A percentile compares a stretch with the other conserved stretches of the same genome.
These are phyloP conservation scores for Pinus taeda DNA, from an alignment of 75 land plant species.

Conservation along the genomic window DNA sequence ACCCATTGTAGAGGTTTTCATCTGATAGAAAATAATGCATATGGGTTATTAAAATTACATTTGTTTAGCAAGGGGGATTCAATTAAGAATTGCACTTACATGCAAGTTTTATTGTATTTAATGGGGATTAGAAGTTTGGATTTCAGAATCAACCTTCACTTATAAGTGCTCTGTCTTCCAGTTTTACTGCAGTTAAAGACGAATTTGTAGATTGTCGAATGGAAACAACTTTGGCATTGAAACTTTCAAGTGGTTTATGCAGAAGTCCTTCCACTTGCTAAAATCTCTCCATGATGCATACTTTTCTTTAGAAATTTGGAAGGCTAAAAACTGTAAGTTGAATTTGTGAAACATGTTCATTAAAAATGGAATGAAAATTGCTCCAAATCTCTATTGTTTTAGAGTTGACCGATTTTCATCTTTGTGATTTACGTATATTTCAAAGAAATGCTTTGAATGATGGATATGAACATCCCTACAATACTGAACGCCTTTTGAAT, in stretches of 20 bases:
- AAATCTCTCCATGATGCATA: background rate
- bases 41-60: too few relatives aligned
- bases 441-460: conserved; percentile 58
- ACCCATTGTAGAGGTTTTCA: too few relatives aligned
- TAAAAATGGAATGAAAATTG: background rate
- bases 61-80: too few relatives aligned
- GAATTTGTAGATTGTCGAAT: too few relatives aligned
- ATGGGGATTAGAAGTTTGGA: too few relatives aligned
- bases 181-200: too few relatives aligned
- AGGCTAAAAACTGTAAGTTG: background rate
- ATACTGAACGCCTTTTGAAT: conserved; percentile 18
- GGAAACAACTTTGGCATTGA: background rate
- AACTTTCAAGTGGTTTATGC: background rate
- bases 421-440: conserved; percentile 30
- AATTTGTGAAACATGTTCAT: background rate
- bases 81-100: too few relatives aligned
- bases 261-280: too few relatives aligned
- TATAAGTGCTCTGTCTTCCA: too few relatives aligned
- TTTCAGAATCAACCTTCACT: too few relatives aligned
- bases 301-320: background rate
- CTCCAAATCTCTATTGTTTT: background rate
- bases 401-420: background rate
- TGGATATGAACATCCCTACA: conserved; percentile 27
- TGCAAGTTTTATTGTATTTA: too few relatives aligned
- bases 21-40: too few relatives aligned